These are phyloP conservation scores for Didymella exigua DNA, from an alignment of 2,329 filamentous ascomycete genomes.

Conservation along the genomic window DNA sequence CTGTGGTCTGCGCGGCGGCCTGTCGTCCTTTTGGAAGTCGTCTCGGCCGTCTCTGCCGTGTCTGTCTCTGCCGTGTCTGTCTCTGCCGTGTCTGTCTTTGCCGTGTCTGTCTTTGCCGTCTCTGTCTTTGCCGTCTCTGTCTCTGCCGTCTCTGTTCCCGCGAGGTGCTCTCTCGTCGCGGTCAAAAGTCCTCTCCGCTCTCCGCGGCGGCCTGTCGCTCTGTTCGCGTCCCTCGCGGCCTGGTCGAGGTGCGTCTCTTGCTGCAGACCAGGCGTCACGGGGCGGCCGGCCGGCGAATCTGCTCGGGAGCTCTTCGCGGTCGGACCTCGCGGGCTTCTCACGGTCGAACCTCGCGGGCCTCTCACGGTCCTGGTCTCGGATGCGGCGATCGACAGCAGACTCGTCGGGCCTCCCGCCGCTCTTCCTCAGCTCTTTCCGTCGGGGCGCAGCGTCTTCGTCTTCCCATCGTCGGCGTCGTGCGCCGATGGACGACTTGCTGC, in stretches of 20 bases:
- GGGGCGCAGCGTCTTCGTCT: conserved; percentile 9
- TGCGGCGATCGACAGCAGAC: conserved; percentile 10
- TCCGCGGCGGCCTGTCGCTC: not conserved
- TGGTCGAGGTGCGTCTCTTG: conserved; percentile 2
- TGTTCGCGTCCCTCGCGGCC: not conserved
- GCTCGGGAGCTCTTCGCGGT: not conserved
- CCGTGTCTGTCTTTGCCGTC: too few relatives aligned
- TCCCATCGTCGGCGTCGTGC: conserved; percentile 13
- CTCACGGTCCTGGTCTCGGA: conserved; percentile 9
- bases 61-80: too few relatives aligned
- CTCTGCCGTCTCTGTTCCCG: too few relatives aligned
- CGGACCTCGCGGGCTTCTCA: not conserved
- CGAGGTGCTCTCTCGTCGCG: not conserved
- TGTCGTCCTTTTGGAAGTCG: not conserved
- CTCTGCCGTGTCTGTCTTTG: too few relatives aligned
- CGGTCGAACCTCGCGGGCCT: not conserved
- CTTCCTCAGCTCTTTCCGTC: conserved; percentile 15
- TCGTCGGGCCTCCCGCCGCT: conserved; percentile 4
- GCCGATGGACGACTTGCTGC: conserved; percentile 15
- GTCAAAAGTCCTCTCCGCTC: not conserved
- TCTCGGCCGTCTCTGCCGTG: too few relatives aligned
- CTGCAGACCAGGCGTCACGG: not conserved
- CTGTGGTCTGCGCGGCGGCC: not conserved
- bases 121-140: too few relatives aligned
- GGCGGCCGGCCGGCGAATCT: not conserved